Base-by-base conservation (phyloP, 2,329 filamentous ascomycete genomes). In the Myriosclerotinia curreyana region DNA sequence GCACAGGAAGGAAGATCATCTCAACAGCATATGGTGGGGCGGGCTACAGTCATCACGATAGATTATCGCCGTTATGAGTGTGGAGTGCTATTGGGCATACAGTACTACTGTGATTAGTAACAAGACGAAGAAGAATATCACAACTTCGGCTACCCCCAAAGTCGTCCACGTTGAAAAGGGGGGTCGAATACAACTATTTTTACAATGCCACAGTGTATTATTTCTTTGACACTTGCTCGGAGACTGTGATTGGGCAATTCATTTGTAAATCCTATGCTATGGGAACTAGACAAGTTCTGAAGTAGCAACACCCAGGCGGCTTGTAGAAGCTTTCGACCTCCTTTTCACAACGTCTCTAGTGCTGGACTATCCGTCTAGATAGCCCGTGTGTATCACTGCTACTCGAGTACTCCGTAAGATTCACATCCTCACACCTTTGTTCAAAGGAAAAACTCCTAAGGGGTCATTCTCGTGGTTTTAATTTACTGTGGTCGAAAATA, bases 31-130 rank as follows among this genome's bases (percentile, higher is more conserved):
- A n/a, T n/a, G n/a, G n/a, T n/a, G n/a, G n/a, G n/a, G n/a, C n/a
- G n/a, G n/a, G n/a, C n/a, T n/a, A n/a, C n/a, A n/a, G n/a, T n/a
- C n/a, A n/a, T n/a, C 38, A 17, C 40, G 12, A 44, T 44, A 17
- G 14, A 14, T 28, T 14, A 25, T 28, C 28, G 17, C 36, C 15
- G 2, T 22, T 9, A 3, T 28, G n/a, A 25, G 14, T 12, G 36
- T 25, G 22, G n/a, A 28, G 22, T 17, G 22, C 17, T 40, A 28
- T 4, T 15, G 40, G 11, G 22, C n/a, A n/a, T n/a, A 11, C 36
- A 40, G 52, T 28, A 22, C 36, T 40, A 42, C 36, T 55, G 8
- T 55, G 14, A 55, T 40, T 54, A 54, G 51, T 40, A 25, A 25
- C n/a, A n/a, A n/a, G n/a, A n/a, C n/a, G n/a, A n/a, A 22, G 38